Base-by-base conservation (phyloP, 805 yeast species). In the Torulaspora delbrueckii region DNA sequence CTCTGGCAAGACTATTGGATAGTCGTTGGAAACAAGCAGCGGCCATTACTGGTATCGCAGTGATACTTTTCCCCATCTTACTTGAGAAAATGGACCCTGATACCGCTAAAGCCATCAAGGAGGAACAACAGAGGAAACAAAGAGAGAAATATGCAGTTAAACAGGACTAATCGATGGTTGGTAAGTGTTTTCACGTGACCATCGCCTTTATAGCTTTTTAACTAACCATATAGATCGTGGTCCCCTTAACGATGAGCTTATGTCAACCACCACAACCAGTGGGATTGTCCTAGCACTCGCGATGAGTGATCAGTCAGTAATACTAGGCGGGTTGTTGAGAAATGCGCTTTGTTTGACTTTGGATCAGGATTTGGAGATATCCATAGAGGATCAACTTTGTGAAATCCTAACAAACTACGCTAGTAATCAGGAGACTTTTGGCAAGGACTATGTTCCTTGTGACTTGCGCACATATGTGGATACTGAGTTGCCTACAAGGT, bases 81-180 rank as follows among this genome's bases (percentile, higher is more conserved):
- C 31, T 71, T n/a, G 74, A 69, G 51, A 66, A 60, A 43, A 45
- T 71, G 24, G 75, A 71, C 46, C 73, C 74, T 30, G 74, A 68
- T 34, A 65, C 69, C 9, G 70, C 71, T 5, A 52, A 58, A 37
- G 51, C 59, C 8, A 55, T 70, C 44, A 65, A 61, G 31, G 65
- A 60, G 41, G 66, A 67, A 35, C 56, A 56, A 10, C 43, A 52
- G 37, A 53, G 47, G 40, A 56, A 57, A 42, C 56, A 59, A 46
- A 57, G 51, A 40, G 60, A 53, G 27, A 58, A 55, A 46, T 60
- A 60, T 37, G 43, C 46, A 23, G 36, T 45, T 12, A 45, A 46
- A 18, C 31, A 43, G 36, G 45, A 47, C 25, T 47, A 33, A 12
- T 32, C 27, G 33, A 24, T 38, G 37, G 12, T n/a, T 13, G 12